Evolutionary conservation across 768 basidiomycete genomes (phyloP), one percentile per base, ranked within the genome.

Genomic region (Hypholoma sublateritium): DNA sequence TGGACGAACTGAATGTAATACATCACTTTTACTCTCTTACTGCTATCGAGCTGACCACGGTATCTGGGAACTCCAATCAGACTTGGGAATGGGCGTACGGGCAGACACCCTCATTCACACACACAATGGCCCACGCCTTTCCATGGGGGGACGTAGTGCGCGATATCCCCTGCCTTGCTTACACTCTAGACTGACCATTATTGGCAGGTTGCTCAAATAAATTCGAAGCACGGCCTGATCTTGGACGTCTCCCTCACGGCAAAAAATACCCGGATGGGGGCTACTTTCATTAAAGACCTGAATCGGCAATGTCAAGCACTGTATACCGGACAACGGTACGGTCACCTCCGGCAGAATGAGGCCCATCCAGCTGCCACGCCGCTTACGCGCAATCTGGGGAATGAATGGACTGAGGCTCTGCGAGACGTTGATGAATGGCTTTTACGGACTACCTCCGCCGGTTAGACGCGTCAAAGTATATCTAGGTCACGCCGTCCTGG

Each of bases 31-130:
- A n/a, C 39, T 44, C 8, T 17, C 35, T 22, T 34, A 41, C 22
- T 32, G 12, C 22, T 11, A 44, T 32, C 4, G 2, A 46, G 4
- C 42, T 19, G 36, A 50, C 32, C 32, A n/a, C 41, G 24, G 21
- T 5, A 32, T 44, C 36, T n/a, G 51, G 49, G 43, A 16, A 52
- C 19, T 16, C 57, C 21, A 2, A 19, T 12, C 63, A 95, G 95
- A 87, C 81, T 34, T 98, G 97, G 97, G 82, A 92, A 19, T 98
- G 95, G 94, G 77, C 82, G 13, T 97, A 86, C 65, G 96, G 95
- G 0, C 91, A 95, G 67, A 96, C 95, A 0, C 95, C 95, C 41
- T 91, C 96, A 67, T 98, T 99, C 68, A 88, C 85, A 6, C 90
- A 92, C 65, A 76, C 75, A 2, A 44, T 83, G 12, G 50, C 63